These are phyloP conservation scores for Phytophthora quininea DNA, from an alignment of 352 stramenopile genomes.

Conservation along the genomic window DNA sequence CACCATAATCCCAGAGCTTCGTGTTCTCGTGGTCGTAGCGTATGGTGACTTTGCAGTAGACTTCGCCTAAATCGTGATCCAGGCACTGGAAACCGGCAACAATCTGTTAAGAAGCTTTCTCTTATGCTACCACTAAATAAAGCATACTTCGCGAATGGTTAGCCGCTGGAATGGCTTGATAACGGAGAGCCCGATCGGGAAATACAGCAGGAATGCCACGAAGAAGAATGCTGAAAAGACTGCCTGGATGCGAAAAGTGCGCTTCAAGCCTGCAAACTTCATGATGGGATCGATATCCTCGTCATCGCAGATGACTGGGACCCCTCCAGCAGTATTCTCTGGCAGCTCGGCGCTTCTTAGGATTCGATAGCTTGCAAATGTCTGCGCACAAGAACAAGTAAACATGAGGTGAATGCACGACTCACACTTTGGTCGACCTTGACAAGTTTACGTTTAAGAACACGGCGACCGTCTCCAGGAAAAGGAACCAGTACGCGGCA, in stretches of 20 bases:
- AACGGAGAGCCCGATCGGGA: slow-evolving; percentile 58
- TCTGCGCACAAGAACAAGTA: slow-evolving; percentile 25
- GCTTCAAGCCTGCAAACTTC: slow-evolving; percentile 27
- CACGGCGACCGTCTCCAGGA: slow-evolving; percentile 61
- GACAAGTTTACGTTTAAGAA: slow-evolving; percentile 53
- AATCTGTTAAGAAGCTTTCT: not conserved
- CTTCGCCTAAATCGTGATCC: slow-evolving; percentile 29
- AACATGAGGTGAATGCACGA: not conserved
- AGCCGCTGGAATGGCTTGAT: slow-evolving; percentile 47
- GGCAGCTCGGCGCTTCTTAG: slow-evolving; percentile 19
- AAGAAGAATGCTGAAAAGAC: slow-evolving; percentile 50
- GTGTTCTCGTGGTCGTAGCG: slow-evolving; percentile 31
- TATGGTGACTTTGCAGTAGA: slow-evolving; percentile 50
- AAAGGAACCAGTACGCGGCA: slow-evolving; percentile 73
- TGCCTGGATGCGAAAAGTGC: slow-evolving; percentile 36
- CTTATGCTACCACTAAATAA: not conserved
- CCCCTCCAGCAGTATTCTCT: slow-evolving; percentile 11
- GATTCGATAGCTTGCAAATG: slow-evolving; percentile 38
- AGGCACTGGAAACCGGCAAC: slow-evolving; percentile 22
- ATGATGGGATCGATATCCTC: slow-evolving; percentile 20
- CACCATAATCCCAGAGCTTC: slow-evolving; percentile 59
- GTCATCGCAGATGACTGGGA: slow-evolving; percentile 20
- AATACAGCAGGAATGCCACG: slow-evolving; percentile 66
- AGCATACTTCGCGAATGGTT: slow-evolving; percentile 42
- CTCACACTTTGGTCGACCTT: not conserved